Base-by-base conservation (phyloP, 331 rosid genomes). In the Prunus yedoensis region DNA sequence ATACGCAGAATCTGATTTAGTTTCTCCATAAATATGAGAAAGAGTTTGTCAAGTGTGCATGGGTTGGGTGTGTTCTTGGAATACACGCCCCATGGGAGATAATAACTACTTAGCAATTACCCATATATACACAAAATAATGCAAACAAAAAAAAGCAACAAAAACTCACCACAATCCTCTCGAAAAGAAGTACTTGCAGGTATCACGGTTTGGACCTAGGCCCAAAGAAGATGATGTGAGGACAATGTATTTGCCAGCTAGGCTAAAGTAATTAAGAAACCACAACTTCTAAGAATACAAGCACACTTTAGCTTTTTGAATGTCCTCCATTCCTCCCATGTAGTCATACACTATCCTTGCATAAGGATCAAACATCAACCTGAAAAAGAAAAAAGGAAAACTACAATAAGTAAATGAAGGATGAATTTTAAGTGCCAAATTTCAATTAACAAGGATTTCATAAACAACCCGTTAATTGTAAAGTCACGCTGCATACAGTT, bases 291-390 rank as follows among this genome's bases (percentile, higher is more conserved):
- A 85, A 88, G 79, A 80, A 81, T 71, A 80, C 71, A 67, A 82
- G 88, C 89, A 74, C 83, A 91, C 98, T 84, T 90, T 90, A 68
- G 93, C 83, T 58, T 86, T 85, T 68, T 25, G 73, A 75, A 91
- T 81, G 86, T 91, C 98, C 83, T 90, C 90, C 46, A 91, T 82
- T 80, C 98, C 98, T 86, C 90, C 98, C 77, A 86, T 74, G 87
- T 94, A 94, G 84, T 94, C 98, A 49, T 91, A 88, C 51, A 91
- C 89, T 63, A 77, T 81, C 79, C 75, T 87, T 47, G 78, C 82
- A 82, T 76, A 91, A 20, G 96, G 98, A 77, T 94, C 98, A 71
- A 83, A 89, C 90, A 94, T 90, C 81, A 94, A 81, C 89, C 97
- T 94, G 92, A 71, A 85, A 49, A 30, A 78, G 81, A 56, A 59